Percentiles rank a stretch among this genome's conserved stretches.
Conservation (phyloP, 225 moss, liverwort and hornwort genomes). For the Marchantia polymorpha region DNA sequence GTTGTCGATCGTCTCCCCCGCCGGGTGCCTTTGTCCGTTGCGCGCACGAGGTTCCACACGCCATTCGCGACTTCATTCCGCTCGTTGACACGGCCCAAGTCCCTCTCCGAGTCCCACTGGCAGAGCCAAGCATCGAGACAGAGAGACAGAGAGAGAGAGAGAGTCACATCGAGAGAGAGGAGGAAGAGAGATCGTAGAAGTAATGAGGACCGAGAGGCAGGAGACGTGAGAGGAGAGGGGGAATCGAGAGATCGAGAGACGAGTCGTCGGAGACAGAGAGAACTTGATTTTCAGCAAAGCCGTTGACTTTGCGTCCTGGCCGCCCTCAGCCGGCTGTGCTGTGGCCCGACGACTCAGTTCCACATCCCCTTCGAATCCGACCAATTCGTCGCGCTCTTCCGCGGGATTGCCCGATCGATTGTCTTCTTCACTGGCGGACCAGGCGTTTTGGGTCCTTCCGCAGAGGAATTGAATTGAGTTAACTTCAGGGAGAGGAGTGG, state of each 20-base stretch:
- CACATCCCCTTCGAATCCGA: background rate
- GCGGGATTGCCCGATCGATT: too few relatives aligned
- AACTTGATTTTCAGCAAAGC: background rate
- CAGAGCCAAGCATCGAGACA: background rate
- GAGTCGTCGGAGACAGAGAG: background rate
- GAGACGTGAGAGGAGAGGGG: background rate
- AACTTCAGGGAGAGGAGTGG: background rate
- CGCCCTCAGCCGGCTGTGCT: background rate
- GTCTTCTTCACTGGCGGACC: background rate
- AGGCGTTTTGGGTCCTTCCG: background rate
- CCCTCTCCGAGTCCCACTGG: too few relatives aligned
- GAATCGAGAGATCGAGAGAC: background rate
- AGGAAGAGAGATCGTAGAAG: background rate
- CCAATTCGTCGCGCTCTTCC: too few relatives aligned
- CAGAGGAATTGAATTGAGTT: background rate
- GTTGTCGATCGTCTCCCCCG: too few relatives aligned
- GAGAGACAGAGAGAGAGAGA: background rate
- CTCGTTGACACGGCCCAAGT: too few relatives aligned
- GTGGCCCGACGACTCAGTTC: background rate
- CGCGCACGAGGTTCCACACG: too few relatives aligned
- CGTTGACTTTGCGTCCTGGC: conserved; percentile 4
- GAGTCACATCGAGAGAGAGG: background rate
- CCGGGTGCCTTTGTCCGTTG: too few relatives aligned
- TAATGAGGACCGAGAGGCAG: too few relatives aligned
- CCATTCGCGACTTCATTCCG: too few relatives aligned